phyloP scores from a whole-genome alignment of 768 basidiomycete species.

The Lepiota subincarnata region DNA sequence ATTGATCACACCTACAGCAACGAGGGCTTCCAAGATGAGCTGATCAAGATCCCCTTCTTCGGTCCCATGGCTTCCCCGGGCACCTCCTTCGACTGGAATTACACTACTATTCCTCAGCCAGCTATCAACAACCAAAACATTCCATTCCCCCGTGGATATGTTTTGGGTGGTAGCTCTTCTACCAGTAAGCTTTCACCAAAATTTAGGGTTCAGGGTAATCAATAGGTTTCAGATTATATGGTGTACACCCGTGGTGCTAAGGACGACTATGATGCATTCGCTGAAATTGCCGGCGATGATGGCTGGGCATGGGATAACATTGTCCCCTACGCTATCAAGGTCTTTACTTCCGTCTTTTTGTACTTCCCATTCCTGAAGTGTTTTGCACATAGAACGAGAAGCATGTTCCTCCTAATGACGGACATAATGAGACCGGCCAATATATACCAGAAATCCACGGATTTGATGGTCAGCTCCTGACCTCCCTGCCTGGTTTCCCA shows the following conservation, averaged over 20 bases:
- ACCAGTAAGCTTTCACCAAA: slow-evolving; percentile 7
- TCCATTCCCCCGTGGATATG: slow-evolving; percentile 20
- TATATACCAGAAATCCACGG: slow-evolving; percentile 36
- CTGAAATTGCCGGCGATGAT: slow-evolving; percentile 27
- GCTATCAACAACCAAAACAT: slow-evolving; percentile 18
- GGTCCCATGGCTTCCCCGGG: slow-evolving; percentile 1
- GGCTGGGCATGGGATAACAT: slow-evolving; percentile 37
- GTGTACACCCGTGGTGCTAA: slow-evolving; percentile 25
- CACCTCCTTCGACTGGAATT: slow-evolving; percentile 26
- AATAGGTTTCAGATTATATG: neutral
- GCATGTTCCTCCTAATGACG: slow-evolving; percentile 31
- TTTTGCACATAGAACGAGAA: slow-evolving; percentile 29
- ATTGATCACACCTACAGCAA: neutral
- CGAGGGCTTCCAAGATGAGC: slow-evolving; percentile 4
- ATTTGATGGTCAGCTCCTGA: slow-evolving; percentile 25
- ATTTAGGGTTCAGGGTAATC: neutral
- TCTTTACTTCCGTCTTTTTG: slow-evolving; percentile 11
- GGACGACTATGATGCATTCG: slow-evolving; percentile 35
- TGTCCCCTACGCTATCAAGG: slow-evolving; percentile 28
- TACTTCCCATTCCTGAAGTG: neutral
- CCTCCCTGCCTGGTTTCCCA: slow-evolving; percentile 28
- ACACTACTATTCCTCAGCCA: slow-evolving; percentile 22
- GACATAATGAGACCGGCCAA: slow-evolving; percentile 33
- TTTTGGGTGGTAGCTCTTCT: slow-evolving; percentile 28
- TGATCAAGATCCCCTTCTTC: slow-evolving; percentile 4